Percentiles rank a stretch among this genome's conserved stretches.
These are phyloP conservation scores for Linum usitatissimum DNA, from an alignment of 345 rosid species.

Conservation along the genomic window DNA sequence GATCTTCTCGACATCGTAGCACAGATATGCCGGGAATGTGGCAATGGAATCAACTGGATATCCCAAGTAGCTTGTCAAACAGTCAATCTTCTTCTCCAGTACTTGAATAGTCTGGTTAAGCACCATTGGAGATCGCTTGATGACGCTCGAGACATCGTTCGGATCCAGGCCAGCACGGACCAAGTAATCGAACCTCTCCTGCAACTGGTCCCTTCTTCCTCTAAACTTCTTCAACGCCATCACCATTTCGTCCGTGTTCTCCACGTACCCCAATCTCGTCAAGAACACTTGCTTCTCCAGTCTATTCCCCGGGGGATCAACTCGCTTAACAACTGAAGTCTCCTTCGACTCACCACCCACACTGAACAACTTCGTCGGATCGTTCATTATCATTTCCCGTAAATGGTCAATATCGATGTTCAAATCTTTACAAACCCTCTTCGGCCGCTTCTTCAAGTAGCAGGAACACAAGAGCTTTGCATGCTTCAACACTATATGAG, in stretches of 20 bases:
- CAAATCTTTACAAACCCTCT: conserved; percentile 34
- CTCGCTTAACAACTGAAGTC: conserved; percentile 18
- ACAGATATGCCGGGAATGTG: conserved; percentile 40
- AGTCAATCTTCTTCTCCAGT: conserved; percentile 55
- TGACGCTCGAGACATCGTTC: conserved; percentile 26
- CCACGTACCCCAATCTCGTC: conserved; percentile 52
- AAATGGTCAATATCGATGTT: conserved; percentile 32
- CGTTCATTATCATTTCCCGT: conserved; percentile 39
- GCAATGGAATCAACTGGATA: conserved; percentile 47
- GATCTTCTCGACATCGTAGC: conserved; percentile 17
- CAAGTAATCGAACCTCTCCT: conserved; percentile 81
- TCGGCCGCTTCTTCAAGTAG: conserved; percentile 50
- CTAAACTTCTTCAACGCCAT: conserved; percentile 57
- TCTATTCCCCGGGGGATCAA: conserved; percentile 23
- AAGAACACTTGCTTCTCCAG: conserved; percentile 54
- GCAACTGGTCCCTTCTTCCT: conserved; percentile 76
- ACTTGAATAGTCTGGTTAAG: conserved; percentile 65
- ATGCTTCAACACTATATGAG: conserved; percentile 26
- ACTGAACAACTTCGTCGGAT: conserved; percentile 49
- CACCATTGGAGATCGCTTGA: conserved; percentile 54
- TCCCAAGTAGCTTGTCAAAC: conserved; percentile 37
- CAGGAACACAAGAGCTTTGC: conserved; percentile 35
- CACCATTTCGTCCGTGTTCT: conserved; percentile 76
- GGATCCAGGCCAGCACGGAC: conserved; percentile 57
- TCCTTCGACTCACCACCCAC: conserved; percentile 33